Percentiles rank a stretch among this genome's conserved stretches.
These are phyloP conservation scores for Pholiota microspora DNA, from an alignment of 768 basidiomycete genomes.

Conservation along the genomic window DNA sequence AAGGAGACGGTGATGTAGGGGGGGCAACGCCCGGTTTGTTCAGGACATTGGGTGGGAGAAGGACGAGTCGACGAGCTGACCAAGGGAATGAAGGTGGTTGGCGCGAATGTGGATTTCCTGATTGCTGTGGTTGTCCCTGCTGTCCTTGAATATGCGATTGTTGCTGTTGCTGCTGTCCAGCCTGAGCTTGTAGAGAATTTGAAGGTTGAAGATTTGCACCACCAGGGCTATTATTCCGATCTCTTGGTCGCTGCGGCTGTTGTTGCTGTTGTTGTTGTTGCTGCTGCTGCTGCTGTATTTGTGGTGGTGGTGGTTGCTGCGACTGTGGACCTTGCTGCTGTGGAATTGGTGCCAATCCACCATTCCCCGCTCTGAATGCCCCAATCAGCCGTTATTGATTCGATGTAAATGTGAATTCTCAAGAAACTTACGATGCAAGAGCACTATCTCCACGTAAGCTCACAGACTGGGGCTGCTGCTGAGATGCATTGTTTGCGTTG, in stretches of 20 bases:
- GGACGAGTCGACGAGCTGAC: conserved; percentile 70
- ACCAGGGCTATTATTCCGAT: conserved; percentile 31
- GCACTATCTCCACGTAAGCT: conserved; percentile 26
- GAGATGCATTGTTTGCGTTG: conserved; percentile 19
- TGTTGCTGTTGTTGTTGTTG: conserved; percentile 25
- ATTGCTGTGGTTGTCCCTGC: conserved; percentile 22
- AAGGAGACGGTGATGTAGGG: conserved; percentile 71
- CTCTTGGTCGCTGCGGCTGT: conserved; percentile 42
- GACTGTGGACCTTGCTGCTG: conserved; percentile 27
- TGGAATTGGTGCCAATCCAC: conserved; percentile 18
- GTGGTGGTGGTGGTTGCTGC: conserved; percentile 12
- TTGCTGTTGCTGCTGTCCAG: conserved; percentile 15
- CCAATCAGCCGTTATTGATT: not conserved
- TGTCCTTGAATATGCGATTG: conserved; percentile 7
- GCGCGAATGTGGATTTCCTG: conserved; percentile 26
- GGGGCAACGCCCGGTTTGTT: conserved; percentile 62
- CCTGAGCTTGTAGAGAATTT: conserved; percentile 22
- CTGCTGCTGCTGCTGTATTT: conserved; percentile 27
- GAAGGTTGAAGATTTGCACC: conserved; percentile 26
- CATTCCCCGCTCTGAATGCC: conserved; percentile 19
- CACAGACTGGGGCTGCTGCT: conserved; percentile 23
- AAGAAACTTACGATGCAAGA: conserved; percentile 17
- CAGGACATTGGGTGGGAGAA: conserved; percentile 66
- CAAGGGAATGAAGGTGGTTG: conserved; percentile 71
- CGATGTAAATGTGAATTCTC: not conserved